Evolutionary conservation across 352 stramenopile species (phyloP), one percentile per base, ranked within the genome.

Genomic region (Phytopythium cucurbitacearum): DNA sequence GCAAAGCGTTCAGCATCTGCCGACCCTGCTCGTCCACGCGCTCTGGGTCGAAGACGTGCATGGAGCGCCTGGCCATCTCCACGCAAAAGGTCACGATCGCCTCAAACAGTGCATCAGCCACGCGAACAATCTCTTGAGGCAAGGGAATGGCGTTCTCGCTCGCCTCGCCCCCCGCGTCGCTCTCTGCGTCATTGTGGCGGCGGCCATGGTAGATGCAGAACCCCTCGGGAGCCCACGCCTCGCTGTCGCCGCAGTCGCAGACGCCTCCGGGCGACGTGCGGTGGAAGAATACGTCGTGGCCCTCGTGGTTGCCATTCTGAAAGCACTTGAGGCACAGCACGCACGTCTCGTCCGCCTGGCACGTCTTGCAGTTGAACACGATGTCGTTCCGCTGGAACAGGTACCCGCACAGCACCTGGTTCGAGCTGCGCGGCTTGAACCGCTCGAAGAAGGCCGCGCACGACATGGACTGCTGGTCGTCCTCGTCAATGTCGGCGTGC

Each of bases 311-410:
- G 41, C 74, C 88, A 38, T 96, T 80, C 49, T 95, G 82, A 72
- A 99, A 99, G 68, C 97, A 99, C 38, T 77, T 68, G 51, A 99
- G 88, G 64, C 97, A 99, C 55, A 98, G 75, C 46, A 99, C 97
- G 56, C 96, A 99, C 35, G 97, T 99, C 57, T 93, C 79, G 69
- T 99, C 97, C 9, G 91, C 87, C 63, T 99, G 94, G 67, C 97
- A 99, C 53, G 95, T 98, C 40, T 95, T 89, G 79, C 97, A 99
- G 65, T 99, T 99, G 90, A 98, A 99, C 16, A 95, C 94, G 64
- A 99, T 98, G 74, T 99, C 97, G 50, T 97, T 97, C 5, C 91
- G 78, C 56, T 97, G 84, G 65, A 99, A 99, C 33, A 98, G 74
- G 69, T 99, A 98, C 13, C 96, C 96, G 65, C 97, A 99, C 7